Conservation (phyloP, 768 basidiomycete species). For the Termitomyces sp. region DNA sequence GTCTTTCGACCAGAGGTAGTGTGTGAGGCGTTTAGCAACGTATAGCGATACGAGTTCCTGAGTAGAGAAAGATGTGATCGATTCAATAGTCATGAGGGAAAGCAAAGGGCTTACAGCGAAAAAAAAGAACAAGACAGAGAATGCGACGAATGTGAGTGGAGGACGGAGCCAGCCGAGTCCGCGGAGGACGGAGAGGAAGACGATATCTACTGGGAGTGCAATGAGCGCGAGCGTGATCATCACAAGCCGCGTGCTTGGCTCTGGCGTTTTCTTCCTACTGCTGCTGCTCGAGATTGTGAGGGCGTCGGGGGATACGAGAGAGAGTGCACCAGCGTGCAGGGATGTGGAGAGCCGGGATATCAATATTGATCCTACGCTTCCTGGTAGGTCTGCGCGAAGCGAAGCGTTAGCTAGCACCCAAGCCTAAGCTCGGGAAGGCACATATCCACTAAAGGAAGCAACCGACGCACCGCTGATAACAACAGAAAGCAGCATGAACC, state of each 20-base stretch:
- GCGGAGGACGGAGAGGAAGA: slow-evolving; percentile 64
- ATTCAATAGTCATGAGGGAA: not conserved
- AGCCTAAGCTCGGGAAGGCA: no score
- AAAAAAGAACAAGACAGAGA: slow-evolving; percentile 69
- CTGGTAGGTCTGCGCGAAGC: slow-evolving; percentile 64
- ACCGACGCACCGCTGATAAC: slow-evolving; percentile 71
- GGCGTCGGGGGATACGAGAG: slow-evolving; percentile 15
- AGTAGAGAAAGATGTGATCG: not conserved
- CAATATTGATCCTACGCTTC: slow-evolving; percentile 85
- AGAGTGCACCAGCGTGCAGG: slow-evolving; percentile 61
- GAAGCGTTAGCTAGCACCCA: no score
- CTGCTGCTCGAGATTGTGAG: slow-evolving; percentile 9
- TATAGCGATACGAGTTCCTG: slow-evolving; percentile 69
- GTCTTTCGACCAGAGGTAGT: slow-evolving; percentile 70
- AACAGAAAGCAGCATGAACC: slow-evolving; percentile 82
- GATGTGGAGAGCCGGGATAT: slow-evolving; percentile 88
- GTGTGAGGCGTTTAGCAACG: slow-evolving; percentile 61
- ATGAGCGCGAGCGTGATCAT: slow-evolving; percentile 67
- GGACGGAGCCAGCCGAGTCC: slow-evolving; percentile 75
- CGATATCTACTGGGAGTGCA: slow-evolving; percentile 73
- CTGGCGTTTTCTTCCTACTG: slow-evolving; percentile 9
- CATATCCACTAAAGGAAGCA: no score
- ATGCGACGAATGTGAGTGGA: slow-evolving; percentile 59
- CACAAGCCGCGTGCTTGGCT: slow-evolving; percentile 45
- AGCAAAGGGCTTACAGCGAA: slow-evolving; percentile 52